Conservation (phyloP, 306 rosid species). For the Lathyrus aphaca region DNA sequence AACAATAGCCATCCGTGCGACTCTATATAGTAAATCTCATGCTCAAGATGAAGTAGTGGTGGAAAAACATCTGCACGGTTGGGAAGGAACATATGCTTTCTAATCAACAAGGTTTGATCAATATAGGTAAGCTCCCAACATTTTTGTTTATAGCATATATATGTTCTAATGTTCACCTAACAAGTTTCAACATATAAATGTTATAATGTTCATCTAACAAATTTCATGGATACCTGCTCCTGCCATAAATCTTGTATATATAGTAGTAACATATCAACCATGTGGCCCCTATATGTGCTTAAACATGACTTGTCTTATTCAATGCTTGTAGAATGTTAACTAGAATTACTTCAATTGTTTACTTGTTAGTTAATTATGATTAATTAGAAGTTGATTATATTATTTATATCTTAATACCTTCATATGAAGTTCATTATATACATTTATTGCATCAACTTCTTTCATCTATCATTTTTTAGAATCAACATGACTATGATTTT, state of each 20-base stretch:
- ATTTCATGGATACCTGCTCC: not conserved
- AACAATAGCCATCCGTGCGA: not conserved
- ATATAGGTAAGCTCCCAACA: constrained; percentile 12
- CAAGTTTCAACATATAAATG: not conserved
- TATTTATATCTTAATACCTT: no score
- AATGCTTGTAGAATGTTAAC: not conserved
- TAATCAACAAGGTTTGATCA: constrained; percentile 3
- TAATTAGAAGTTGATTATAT: no score
- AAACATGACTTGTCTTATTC: not conserved
- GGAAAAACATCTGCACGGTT: constrained; percentile 13
- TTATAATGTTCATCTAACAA: not conserved
- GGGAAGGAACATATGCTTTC: constrained; percentile 9
- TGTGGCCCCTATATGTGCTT: constrained; percentile 5
- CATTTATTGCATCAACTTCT: no score
- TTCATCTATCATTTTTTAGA: no score
- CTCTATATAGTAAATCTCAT: not conserved
- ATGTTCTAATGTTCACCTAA: constrained; percentile 6
- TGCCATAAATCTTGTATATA: no score
- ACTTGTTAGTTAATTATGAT: no score
- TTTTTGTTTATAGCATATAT: not conserved
- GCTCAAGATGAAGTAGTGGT: not conserved
- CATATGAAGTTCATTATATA: no score
- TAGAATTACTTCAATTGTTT: no score
- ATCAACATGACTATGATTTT: no score
- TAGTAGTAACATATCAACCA: no score